Conservation (phyloP, 78 protist species). For the Protostelium mycophagum region DNA sequence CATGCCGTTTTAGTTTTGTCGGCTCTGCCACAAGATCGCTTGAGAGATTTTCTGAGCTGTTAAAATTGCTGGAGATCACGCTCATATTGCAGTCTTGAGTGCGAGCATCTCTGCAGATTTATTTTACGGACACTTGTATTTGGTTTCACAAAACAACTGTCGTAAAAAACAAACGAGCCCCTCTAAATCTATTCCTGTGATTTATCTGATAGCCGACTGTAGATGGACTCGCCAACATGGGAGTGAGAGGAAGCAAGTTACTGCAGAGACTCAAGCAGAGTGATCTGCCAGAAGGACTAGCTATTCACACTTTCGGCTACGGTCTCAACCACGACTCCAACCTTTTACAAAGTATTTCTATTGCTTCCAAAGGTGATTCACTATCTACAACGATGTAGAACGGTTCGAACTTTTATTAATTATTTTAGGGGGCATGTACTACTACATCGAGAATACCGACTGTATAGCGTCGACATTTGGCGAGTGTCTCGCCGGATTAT, state of each 20-base stretch:
- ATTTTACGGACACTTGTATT: too few species aligned
- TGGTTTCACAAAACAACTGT: too few species aligned
- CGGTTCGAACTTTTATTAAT: neutral
- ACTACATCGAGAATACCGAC: neutral
- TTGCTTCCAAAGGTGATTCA: neutral
- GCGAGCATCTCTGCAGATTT: too few species aligned
- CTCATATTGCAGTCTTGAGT: too few species aligned
- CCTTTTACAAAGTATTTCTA: neutral
- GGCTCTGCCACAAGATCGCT: too few species aligned
- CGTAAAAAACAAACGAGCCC: too few species aligned
- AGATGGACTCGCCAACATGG: conserved; percentile 2
- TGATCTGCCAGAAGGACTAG: neutral
- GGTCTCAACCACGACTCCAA: neutral
- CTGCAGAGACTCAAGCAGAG: neutral
- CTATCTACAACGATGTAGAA: neutral
- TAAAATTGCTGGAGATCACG: too few species aligned
- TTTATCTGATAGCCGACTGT: too few species aligned
- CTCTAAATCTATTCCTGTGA: too few species aligned
- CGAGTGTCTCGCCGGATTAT: neutral
- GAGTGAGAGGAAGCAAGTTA: neutral
- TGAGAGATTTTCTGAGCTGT: too few species aligned
- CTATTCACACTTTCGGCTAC: neutral
- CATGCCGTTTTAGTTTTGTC: neutral
- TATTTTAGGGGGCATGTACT: neutral
- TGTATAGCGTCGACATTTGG: neutral